Evolutionary conservation across 2,329 filamentous ascomycete species (phyloP).

Genomic region (Fusarium acutatum): DNA sequence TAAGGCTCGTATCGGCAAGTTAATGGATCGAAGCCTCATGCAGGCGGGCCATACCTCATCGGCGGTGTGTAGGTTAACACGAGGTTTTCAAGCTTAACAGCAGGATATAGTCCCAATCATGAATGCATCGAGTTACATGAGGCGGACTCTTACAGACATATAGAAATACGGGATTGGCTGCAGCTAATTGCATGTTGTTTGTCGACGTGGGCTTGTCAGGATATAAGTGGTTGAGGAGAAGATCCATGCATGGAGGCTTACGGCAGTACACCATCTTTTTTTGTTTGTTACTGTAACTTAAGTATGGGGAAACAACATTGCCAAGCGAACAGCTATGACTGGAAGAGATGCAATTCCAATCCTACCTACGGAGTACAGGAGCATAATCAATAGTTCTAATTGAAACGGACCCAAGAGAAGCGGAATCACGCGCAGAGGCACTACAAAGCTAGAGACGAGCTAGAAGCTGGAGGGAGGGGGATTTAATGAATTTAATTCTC

Average conservation of each 20-base stretch:
- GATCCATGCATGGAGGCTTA: slow-evolving; percentile 23
- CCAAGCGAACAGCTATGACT: not conserved
- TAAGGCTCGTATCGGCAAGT: slow-evolving; percentile 34
- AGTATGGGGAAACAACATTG: not conserved
- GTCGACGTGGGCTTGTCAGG: slow-evolving; percentile 7
- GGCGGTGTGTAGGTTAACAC: slow-evolving; percentile 30
- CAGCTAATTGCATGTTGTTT: slow-evolving; percentile 1
- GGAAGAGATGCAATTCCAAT: not conserved
- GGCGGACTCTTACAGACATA: slow-evolving; percentile 19
- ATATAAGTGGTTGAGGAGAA: slow-evolving; percentile 15
- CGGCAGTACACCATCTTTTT: slow-evolving; percentile 23
- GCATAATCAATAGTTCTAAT: slow-evolving; percentile 19
- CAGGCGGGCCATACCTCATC: slow-evolving; percentile 16
- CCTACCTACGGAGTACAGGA: not conserved
- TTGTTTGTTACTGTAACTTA: not conserved
- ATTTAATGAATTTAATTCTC: not conserved
- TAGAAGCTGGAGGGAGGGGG: slow-evolving; percentile 20
- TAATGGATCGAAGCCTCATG: slow-evolving; percentile 22
- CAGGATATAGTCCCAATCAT: not conserved
- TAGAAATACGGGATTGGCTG: slow-evolving; percentile 20
- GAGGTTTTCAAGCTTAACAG: slow-evolving; percentile 17
- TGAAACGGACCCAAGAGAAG: not conserved
- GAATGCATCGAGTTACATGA: slow-evolving; percentile 26
- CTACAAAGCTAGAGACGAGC: slow-evolving; percentile 15
- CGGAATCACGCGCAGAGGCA: slow-evolving; percentile 30